A percentile compares a stretch with the other conserved stretches of the same genome.
These are phyloP conservation scores for Hypoxylon fragiforme DNA, from an alignment of 495 filamentous ascomycete genomes.

Conservation along the genomic window DNA sequence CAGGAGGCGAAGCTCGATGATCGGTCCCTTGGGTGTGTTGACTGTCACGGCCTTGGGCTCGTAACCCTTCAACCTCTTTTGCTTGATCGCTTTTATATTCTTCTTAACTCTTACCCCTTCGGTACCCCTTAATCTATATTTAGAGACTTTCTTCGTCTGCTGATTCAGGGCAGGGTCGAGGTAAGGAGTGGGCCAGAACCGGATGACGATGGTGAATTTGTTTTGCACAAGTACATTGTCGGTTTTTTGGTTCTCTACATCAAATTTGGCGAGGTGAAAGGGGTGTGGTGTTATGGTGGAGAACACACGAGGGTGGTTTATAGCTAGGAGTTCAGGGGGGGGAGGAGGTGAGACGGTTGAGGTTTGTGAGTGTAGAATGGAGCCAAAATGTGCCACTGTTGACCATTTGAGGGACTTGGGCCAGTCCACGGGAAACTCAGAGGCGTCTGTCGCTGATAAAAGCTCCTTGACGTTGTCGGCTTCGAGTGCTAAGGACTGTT, in stretches of 20 bases:
- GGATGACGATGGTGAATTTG: conserved; percentile 18
- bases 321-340: conserved; percentile 14
- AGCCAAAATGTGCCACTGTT: conserved; percentile 47
- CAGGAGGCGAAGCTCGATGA: conserved; percentile 46
- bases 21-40: conserved; percentile 28
- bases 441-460: neutral
- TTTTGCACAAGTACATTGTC: neutral
- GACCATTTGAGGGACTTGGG: conserved; percentile 25
- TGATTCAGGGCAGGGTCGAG: neutral
- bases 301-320: conserved; percentile 26
- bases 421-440: conserved; percentile 31
- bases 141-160: too few species aligned
- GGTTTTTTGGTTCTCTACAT: neutral
- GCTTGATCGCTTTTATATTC: neutral
- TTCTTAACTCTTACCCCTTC: too few species aligned
- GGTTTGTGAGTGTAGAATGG: conserved; percentile 39
- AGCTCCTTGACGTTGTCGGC: conserved; percentile 1
- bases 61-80: too few species aligned
- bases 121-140: too few species aligned
- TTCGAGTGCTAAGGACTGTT: neutral
- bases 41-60: neutral
- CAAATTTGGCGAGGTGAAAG: conserved; percentile 25
- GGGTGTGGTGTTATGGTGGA: conserved; percentile 30
- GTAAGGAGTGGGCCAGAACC: conserved; percentile 30
- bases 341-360: neutral